phyloP scores from a whole-genome alignment of 177 flowering plant species.

The Vitis hybrid region DNA sequence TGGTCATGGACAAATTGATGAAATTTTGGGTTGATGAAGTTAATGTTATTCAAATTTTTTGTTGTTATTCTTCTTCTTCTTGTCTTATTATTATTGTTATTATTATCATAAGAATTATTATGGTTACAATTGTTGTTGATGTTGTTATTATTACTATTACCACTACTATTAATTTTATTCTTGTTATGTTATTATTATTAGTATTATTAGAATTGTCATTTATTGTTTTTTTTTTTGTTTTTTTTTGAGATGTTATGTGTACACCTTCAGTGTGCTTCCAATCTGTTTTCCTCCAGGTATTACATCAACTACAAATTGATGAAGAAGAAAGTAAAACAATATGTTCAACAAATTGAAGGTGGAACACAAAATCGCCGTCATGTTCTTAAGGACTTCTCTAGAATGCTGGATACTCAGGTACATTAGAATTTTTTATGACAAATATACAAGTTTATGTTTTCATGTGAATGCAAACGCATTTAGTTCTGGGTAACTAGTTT shows the following conservation, averaged over 20 bases:
- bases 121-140: too few relatives aligned
- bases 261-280: not conserved
- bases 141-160: too few relatives aligned
- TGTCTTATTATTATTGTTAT: too few relatives aligned
- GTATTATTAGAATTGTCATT: not conserved
- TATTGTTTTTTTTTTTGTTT: not conserved
- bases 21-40: too few relatives aligned
- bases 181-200: not conserved
- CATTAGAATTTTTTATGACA: not conserved
- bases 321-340: conserved; percentile 73
- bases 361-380: conserved; percentile 60
- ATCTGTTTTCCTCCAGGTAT: conserved; percentile 34
- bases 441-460: not conserved
- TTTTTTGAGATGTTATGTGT: not conserved
- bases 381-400: conserved; percentile 81
- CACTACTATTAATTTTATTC: not conserved
- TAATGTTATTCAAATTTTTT: too few relatives aligned
- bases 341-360: conserved; percentile 58
- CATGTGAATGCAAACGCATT: too few relatives aligned
- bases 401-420: conserved; percentile 79
- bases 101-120: too few relatives aligned
- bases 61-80: too few relatives aligned
- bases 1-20: too few relatives aligned
- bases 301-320: conserved; percentile 73
- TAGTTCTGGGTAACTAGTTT: too few relatives aligned